Evolutionary conservation across 2,329 filamentous ascomycete species (phyloP).

Genomic region (Epichloe typhina): DNA sequence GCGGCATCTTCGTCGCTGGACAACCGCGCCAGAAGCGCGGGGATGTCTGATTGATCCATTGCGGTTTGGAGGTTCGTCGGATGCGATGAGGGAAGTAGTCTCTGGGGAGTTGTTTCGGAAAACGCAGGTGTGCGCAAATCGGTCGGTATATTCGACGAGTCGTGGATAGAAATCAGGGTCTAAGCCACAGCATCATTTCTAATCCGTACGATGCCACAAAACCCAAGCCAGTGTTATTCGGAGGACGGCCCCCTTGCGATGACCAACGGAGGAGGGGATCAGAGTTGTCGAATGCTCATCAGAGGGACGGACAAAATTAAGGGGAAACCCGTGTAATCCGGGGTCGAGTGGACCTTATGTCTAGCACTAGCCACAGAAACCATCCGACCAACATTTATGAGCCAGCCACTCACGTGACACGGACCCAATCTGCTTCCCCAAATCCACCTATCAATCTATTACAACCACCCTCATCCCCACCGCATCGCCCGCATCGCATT

Average conservation of each 20-base stretch:
- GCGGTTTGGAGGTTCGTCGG: slow-evolving; percentile 3
- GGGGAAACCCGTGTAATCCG: background rate
- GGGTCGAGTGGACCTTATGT: too few species aligned
- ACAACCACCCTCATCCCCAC: too few species aligned
- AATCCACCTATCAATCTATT: background rate
- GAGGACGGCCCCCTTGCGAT: background rate
- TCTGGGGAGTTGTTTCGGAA: background rate
- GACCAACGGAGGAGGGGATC: background rate
- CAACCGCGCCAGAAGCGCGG: slow-evolving; percentile 49
- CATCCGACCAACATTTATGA: slow-evolving; percentile 9
- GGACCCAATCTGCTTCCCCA: slow-evolving; percentile 2
- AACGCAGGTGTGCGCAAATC: background rate
- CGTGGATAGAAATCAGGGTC: background rate
- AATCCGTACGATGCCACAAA: background rate
- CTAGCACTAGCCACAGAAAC: slow-evolving; percentile 3
- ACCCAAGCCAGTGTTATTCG: background rate
- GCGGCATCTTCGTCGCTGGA: slow-evolving; percentile 71
- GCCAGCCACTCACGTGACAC: slow-evolving; percentile 20
- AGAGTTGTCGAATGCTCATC: background rate
- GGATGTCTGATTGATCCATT: slow-evolving; percentile 57
- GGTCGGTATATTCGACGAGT: background rate
- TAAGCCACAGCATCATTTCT: background rate
- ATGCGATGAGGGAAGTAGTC: background rate
- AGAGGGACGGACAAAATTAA: background rate
- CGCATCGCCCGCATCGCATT: slow-evolving; percentile 1